Conservation (phyloP, 2,329 filamentous ascomycete genomes). For the Aspergillus caelatus region DNA sequence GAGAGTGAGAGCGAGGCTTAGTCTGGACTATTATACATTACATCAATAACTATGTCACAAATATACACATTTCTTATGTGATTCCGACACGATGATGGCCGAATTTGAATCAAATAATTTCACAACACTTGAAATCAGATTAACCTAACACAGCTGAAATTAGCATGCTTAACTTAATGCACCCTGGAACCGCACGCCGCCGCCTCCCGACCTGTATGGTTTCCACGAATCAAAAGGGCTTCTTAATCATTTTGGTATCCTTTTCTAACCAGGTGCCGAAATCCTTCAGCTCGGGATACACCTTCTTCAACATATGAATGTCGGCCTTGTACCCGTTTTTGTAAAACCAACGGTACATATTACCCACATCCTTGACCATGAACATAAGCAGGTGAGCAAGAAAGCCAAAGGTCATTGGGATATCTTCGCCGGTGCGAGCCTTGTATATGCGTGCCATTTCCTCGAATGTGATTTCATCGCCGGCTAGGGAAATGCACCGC, state of each 20-base stretch:
- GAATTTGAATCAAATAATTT: too few relatives aligned
- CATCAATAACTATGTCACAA: too few relatives aligned
- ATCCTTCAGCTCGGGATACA: constrained; percentile 50
- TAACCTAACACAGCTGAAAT: too few relatives aligned
- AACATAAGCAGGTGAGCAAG: constrained; percentile 47
- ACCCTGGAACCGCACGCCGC: too few relatives aligned
- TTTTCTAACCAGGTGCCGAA: constrained; percentile 53
- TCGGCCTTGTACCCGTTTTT: constrained; percentile 52
- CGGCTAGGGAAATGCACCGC: constrained; percentile 47
- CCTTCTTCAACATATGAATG: constrained; percentile 44
- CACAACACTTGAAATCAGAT: too few relatives aligned
- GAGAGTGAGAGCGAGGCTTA: too few relatives aligned
- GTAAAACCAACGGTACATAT: constrained; percentile 56
- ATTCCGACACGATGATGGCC: too few relatives aligned
- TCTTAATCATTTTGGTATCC: constrained; percentile 38
- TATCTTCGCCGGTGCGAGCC: constrained; percentile 46
- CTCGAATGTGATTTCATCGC: constrained; percentile 54
- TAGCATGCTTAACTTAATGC: too few relatives aligned
- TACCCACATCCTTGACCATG: constrained; percentile 46
- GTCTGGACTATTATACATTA: too few relatives aligned
- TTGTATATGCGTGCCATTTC: constrained; percentile 52
- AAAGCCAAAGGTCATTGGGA: constrained; percentile 47
- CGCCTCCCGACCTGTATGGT: too few relatives aligned
- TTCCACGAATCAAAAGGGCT: too few relatives aligned
- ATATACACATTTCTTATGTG: too few relatives aligned